Base-by-base conservation (phyloP, 495 filamentous ascomycete genomes). In the Lindgomyces ingoldianus region DNA sequence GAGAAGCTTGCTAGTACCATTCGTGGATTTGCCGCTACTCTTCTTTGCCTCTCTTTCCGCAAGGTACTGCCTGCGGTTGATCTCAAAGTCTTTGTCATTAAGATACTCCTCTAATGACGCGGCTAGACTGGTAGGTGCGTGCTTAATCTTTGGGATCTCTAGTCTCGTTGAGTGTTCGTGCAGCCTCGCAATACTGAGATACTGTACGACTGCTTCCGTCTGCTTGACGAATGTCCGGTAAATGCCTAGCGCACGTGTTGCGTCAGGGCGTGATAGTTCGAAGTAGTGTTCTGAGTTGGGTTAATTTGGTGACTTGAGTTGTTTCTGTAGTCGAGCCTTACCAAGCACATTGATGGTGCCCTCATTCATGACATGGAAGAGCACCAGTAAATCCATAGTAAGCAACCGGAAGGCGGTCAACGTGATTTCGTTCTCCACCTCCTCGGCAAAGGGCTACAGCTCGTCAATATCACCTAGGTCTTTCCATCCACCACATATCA, bases 261-360 rank as follows among this genome's bases (percentile, higher is more conserved):
- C 95, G 76, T 99, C 95, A 36, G 88, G 84, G 57, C 87, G 88
- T 54, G 95, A 96, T 91, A 99, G 93, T 77, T 99, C 94, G 68
- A 99, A 98, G 74, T 96, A 99, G 73, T 95, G 93, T 66, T 96
- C 93, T 96, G 57, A 46, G 19, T 16, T 46, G 75, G 60, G 55
- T 78, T 53, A 70, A 60, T 30, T 25, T n/a, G 4, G 39, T 12
- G 18, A 26, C 0, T 11, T n/a, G 27, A 14, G 4, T 8, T 8
- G 16, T n/a, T 16, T n/a, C 4, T 48, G 4, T 26, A 47, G 41
- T 27, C 6, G 33, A 39, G 9, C 60, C 83, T 67, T 82, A 94
- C 94, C 91, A 55, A 99, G 82, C 61, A 99, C 90, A 75, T 96
- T 99, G 78, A 99, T 98, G 67, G 95, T 93, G 22, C 89, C 94